These are phyloP conservation scores for Nematocida ausubeli DNA, from an alignment of 371 early-diverging fungal species.

Conservation along the genomic window DNA sequence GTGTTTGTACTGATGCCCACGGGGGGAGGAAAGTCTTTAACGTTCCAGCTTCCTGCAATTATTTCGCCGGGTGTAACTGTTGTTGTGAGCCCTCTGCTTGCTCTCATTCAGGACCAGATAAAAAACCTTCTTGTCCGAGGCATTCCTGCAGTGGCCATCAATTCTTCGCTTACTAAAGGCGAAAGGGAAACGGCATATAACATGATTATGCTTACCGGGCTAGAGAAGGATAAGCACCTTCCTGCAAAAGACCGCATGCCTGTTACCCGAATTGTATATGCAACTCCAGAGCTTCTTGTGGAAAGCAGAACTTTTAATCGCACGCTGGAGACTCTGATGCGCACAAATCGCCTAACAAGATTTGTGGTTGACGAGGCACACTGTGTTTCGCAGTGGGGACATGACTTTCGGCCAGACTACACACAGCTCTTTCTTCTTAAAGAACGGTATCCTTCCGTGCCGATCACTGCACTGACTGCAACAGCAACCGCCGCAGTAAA, in stretches of 20 bases:
- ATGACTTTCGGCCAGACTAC: conserved; percentile 75
- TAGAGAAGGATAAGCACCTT: not conserved
- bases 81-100: conserved; percentile 88
- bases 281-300: conserved; percentile 86
- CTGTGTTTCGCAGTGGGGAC: conserved; percentile 91
- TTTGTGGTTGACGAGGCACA: conserved; percentile 98
- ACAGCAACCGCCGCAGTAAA: conserved; percentile 87
- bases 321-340: conserved; percentile 67
- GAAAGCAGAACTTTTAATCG: conserved; percentile 73
- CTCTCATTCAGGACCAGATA: conserved; percentile 95
- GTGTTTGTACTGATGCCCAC: conserved; percentile 98
- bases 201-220: conserved; percentile 14
- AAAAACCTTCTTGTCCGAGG: conserved; percentile 73
- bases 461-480: conserved; percentile 93
- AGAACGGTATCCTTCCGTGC: conserved; percentile 75
- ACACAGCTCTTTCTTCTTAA: conserved; percentile 67
- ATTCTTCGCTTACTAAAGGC: conserved; percentile 63
- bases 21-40: conserved; percentile 95
- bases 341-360: conserved; percentile 61
- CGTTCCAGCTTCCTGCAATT: conserved; percentile 90
- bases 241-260: conserved; percentile 56
- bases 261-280: conserved; percentile 74
- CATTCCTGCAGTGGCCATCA: conserved; percentile 74
- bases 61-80: conserved; percentile 76
- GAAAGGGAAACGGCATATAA: conserved; percentile 37